Percentiles rank a stretch among this genome's conserved stretches.
phyloP scores from a whole-genome alignment of 139 green algal genomes.

The Marvania coccoides region DNA sequence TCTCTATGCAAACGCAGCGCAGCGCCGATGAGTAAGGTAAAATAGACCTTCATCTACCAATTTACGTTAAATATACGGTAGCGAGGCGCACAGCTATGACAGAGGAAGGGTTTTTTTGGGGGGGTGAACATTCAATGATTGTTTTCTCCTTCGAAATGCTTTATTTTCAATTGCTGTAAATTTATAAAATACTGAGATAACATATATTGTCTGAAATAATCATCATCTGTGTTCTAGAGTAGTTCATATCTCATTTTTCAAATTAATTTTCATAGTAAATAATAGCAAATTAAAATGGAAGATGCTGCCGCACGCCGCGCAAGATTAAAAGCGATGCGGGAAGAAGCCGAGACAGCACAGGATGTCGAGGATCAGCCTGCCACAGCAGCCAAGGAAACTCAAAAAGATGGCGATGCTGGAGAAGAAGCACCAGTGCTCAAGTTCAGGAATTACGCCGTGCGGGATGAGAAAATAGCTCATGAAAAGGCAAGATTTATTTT shows the following conservation, averaged over 20 bases:
- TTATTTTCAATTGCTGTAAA: too few species aligned
- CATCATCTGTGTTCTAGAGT: too few species aligned
- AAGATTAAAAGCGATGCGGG: conserved; percentile 8
- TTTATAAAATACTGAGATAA: too few species aligned
- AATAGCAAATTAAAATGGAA: conserved; percentile 9
- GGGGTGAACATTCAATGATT: too few species aligned
- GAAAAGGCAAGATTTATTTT: conserved; percentile 28
- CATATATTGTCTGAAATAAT: too few species aligned
- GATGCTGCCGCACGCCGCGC: not conserved
- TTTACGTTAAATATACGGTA: too few species aligned
- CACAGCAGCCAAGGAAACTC: not conserved
- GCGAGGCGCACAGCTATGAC: too few species aligned
- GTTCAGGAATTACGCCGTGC: conserved; percentile 72
- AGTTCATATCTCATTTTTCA: too few species aligned
- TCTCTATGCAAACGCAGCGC: too few species aligned
- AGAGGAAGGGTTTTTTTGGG: too few species aligned
- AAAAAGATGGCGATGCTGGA: not conserved
- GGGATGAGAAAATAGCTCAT: conserved; percentile 65
- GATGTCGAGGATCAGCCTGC: not conserved
- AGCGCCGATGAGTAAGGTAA: not conserved
- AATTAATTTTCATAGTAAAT: too few species aligned
- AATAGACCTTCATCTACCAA: not conserved
- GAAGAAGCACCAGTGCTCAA: conserved; percentile 52
- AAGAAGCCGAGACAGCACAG: not conserved
- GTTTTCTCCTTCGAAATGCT: too few species aligned